These are phyloP conservation scores for Russula brevipes DNA, from an alignment of 768 basidiomycete species.

Conservation along the genomic window DNA sequence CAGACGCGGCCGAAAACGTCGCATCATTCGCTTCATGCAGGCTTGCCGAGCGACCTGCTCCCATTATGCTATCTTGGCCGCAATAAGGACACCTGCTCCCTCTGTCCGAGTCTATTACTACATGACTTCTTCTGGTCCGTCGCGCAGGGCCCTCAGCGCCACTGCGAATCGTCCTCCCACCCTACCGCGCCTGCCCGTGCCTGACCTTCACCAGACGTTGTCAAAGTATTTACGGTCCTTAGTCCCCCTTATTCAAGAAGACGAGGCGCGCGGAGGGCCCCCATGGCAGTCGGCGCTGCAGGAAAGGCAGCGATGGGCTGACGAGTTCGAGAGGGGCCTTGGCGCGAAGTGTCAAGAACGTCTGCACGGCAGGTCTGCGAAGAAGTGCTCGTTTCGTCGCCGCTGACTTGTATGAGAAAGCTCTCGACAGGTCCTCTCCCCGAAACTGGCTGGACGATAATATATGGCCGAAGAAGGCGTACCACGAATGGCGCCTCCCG, in stretches of 20 bases:
- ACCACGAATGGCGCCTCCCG: constrained; percentile 83
- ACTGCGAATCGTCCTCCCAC: not conserved
- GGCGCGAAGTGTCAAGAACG: constrained; percentile 68
- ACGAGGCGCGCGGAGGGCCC: constrained; percentile 53
- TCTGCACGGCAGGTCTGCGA: constrained; percentile 49
- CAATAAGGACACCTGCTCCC: not conserved
- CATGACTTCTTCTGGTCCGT: constrained; percentile 4
- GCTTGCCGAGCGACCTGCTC: not conserved
- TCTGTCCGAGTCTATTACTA: not conserved
- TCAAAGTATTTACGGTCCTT: constrained; percentile 74
- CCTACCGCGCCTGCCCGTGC: constrained; percentile 76
- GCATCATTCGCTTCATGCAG: not conserved
- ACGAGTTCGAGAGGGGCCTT: constrained; percentile 66
- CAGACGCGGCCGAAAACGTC: not conserved
- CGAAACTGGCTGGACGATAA: constrained; percentile 94
- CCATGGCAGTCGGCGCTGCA: constrained; percentile 49
- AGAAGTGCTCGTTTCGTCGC: constrained; percentile 11
- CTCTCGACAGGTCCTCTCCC: constrained; percentile 76
- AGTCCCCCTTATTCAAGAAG: constrained; percentile 72
- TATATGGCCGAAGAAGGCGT: constrained; percentile 84
- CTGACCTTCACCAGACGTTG: constrained; percentile 67
- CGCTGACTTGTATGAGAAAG: constrained; percentile 39
- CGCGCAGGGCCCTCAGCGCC: not conserved
- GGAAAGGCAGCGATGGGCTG: constrained; percentile 53
- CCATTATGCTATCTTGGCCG: not conserved